Percentiles rank a stretch among this genome's conserved stretches.
Evolutionary conservation across 306 rosid genomes (phyloP).

Genomic region (Astragalus glycyphyllos): DNA sequence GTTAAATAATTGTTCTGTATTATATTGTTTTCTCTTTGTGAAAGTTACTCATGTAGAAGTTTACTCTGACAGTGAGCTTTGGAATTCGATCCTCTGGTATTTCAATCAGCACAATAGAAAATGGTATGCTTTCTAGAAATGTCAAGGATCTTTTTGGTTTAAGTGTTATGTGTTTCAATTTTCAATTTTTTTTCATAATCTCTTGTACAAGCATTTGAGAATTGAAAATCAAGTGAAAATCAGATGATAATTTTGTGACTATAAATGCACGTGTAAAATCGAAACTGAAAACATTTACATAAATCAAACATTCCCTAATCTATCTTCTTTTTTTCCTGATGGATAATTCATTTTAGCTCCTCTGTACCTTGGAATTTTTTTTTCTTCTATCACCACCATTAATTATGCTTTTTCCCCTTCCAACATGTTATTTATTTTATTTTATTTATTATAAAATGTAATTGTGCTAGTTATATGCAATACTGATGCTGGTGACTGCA

Average conservation of each 20-base stretch:
- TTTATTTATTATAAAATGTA: background rate
- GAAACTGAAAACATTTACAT: background rate
- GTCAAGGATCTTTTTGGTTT: background rate
- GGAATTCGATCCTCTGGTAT: constrained; percentile 34
- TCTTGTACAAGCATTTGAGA: background rate
- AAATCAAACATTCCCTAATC: background rate
- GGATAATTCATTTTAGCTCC: background rate
- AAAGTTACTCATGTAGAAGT: background rate
- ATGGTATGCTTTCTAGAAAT: constrained; percentile 48
- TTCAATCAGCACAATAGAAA: constrained; percentile 31
- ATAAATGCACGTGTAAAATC: background rate
- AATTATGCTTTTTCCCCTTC: background rate
- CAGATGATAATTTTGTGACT: background rate
- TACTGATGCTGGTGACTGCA: constrained; percentile 17
- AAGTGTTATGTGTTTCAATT: background rate
- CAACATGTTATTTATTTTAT: background rate
- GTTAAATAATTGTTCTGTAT: background rate
- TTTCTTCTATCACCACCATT: constrained; percentile 12
- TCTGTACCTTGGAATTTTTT: background rate
- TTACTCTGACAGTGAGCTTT: constrained; percentile 47
- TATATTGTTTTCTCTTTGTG: constrained; percentile 3
- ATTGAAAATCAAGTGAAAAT: background rate
- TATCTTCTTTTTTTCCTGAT: background rate
- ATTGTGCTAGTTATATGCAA: background rate
- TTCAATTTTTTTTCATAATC: background rate